Percentiles rank a stretch among this genome's conserved stretches.
Conservation (phyloP, 2,329 filamentous ascomycete species). For the Fusarium sarcochroum region DNA sequence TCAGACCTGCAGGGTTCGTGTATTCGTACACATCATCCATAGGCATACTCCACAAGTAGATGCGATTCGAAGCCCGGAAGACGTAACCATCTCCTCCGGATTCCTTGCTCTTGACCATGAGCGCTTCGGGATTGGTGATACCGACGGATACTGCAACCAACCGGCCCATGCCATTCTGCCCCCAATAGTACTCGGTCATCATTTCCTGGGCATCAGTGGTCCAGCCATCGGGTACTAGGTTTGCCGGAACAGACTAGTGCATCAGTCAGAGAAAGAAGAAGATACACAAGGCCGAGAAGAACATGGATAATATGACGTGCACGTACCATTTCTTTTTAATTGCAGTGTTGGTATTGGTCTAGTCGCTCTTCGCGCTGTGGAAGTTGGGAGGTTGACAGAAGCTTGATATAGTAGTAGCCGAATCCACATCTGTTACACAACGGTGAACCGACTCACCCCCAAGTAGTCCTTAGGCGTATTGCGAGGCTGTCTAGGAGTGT, state of each 20-base stretch:
- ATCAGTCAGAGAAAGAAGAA: not conserved
- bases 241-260: not conserved
- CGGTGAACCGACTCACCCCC: no score
- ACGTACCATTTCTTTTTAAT: conserved; percentile 8
- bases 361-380: no score
- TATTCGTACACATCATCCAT: conserved; percentile 3
- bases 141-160: conserved; percentile 3
- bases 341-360: no score
- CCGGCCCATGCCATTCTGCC: not conserved
- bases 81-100: conserved; percentile 5
- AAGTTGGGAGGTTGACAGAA: no score
- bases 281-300: not conserved
- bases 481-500: no score
- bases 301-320: not conserved
- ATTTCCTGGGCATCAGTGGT: not conserved
- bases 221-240: not conserved
- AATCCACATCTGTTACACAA: no score
- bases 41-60: conserved; percentile 8
- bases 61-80: conserved; percentile 1
- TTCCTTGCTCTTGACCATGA: not conserved
- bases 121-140: not conserved
- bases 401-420: no score
- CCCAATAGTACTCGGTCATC: not conserved
- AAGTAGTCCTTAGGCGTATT: no score
- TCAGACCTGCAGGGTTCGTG: not conserved